Conservation (phyloP, 2,329 filamentous ascomycete species). For the Colletotrichum sp. region DNA sequence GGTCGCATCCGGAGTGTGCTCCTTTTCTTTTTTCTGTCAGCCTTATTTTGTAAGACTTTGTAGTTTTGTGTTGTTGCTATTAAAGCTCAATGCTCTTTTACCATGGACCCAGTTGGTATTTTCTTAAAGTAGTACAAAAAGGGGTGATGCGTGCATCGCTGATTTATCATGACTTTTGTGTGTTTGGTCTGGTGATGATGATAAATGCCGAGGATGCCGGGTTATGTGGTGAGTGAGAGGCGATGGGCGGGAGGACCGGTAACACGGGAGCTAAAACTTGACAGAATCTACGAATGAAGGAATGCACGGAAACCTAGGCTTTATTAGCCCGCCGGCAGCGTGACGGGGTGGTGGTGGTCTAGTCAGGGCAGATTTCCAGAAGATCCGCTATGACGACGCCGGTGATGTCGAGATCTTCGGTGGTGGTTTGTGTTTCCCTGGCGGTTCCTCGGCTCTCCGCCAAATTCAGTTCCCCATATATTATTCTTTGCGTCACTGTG, state of each 20-base stretch:
- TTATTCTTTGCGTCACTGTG: not conserved
- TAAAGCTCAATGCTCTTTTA: not conserved
- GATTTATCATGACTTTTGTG: not conserved
- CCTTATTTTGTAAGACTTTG: not conserved
- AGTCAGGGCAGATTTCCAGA: not conserved
- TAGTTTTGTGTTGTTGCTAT: not conserved
- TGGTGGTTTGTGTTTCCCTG: not conserved
- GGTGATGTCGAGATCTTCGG: conserved; percentile 16
- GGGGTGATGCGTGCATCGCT: not conserved
- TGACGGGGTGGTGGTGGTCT: not conserved
- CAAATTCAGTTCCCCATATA: not conserved
- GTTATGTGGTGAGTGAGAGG: not conserved
- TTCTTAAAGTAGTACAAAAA: not conserved
- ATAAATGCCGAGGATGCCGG: not conserved
- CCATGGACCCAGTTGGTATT: not conserved
- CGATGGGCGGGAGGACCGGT: not conserved
- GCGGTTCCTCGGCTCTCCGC: not conserved
- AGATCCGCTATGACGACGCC: conserved; percentile 17
- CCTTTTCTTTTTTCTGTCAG: not conserved
- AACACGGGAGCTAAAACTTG: not conserved
- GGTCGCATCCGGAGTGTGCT: not conserved
- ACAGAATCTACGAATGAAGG: not conserved
- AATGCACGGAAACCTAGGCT: not conserved
- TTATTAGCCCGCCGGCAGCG: not conserved
- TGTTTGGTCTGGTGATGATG: not conserved